Evolutionary conservation across 2,329 filamentous ascomycete species (phyloP).

Genomic region (Diaporthe eres): DNA sequence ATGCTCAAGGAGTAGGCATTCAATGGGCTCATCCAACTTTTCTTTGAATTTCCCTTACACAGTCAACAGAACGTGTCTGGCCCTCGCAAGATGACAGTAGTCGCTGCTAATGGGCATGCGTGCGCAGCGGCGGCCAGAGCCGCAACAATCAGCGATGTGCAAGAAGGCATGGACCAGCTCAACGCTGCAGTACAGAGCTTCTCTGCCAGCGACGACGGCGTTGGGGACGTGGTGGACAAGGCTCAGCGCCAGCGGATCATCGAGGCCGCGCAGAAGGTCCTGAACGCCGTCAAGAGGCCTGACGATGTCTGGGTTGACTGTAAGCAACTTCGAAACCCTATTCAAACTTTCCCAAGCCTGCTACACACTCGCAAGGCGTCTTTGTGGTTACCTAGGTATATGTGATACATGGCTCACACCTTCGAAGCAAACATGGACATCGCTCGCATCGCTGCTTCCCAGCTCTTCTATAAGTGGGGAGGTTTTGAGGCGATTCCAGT

Average conservation of each 20-base stretch:
- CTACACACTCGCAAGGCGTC: background rate
- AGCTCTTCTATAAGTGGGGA: conserved; percentile 47
- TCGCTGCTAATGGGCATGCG: background rate
- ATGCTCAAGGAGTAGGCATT: background rate
- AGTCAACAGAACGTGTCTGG: background rate
- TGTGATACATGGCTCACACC: background rate
- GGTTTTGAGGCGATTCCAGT: conserved; percentile 46
- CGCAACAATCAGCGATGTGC: background rate
- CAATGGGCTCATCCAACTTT: background rate
- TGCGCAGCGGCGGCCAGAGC: background rate
- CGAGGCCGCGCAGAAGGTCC: conserved; percentile 34
- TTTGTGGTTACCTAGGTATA: background rate
- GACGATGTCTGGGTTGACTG: conserved; percentile 37
- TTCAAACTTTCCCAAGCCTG: accelerated
- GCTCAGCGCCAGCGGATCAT: conserved; percentile 35
- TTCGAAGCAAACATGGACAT: conserved; percentile 42
- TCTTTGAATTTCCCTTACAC: background rate
- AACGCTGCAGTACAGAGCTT: background rate
- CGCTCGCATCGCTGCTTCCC: conserved; percentile 35
- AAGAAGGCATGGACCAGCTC: background rate
- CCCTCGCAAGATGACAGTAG: background rate
- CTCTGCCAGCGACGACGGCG: background rate
- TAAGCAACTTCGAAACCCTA: background rate
- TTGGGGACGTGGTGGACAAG: conserved; percentile 25
- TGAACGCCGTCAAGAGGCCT: conserved; percentile 30